Percentiles rank a stretch among this genome's conserved stretches.
phyloP scores from a whole-genome alignment of 306 rosid species.

The Inga oerstediana region DNA sequence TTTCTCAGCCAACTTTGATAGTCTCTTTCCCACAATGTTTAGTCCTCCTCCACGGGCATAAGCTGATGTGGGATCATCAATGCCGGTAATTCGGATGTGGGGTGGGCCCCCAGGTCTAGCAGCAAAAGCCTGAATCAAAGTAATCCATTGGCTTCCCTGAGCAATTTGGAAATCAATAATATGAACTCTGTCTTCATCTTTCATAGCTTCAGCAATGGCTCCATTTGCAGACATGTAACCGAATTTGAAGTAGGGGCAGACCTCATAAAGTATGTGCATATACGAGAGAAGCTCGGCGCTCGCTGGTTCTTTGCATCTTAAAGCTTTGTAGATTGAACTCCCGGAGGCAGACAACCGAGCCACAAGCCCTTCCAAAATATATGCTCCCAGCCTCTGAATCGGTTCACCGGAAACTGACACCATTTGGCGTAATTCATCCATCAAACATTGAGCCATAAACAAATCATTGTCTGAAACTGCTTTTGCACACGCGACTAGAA shows the following conservation, averaged over 20 bases:
- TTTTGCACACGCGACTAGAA: constrained; percentile 75
- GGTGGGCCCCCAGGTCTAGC: constrained; percentile 99
- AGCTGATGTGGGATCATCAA: constrained; percentile 80
- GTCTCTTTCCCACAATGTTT: constrained; percentile 71
- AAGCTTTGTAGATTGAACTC: constrained; percentile 73
- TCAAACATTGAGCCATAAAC: constrained; percentile 72
- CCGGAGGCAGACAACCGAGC: constrained; percentile 70
- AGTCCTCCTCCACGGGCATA: constrained; percentile 95
- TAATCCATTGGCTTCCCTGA: constrained; percentile 96
- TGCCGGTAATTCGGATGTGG: constrained; percentile 89
- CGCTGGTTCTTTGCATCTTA: constrained; percentile 85
- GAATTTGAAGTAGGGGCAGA: constrained; percentile 92
- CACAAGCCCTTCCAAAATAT: constrained; percentile 94
- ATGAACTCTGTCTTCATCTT: constrained; percentile 78
- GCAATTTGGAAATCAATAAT: constrained; percentile 91
- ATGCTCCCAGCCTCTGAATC: constrained; percentile 93
- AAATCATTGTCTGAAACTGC: constrained; percentile 74
- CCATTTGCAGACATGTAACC: constrained; percentile 99
- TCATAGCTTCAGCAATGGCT: constrained; percentile 99
- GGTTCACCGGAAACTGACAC: constrained; percentile 97
- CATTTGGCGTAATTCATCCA: constrained; percentile 75
- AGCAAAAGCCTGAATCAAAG: constrained; percentile 95
- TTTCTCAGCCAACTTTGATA: constrained; percentile 69
- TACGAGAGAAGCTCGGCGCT: constrained; percentile 77
- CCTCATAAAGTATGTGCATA: constrained; percentile 89